These are phyloP conservation scores for Phlebiopsis flavidoalba DNA, from an alignment of 768 basidiomycete genomes.

Conservation along the genomic window DNA sequence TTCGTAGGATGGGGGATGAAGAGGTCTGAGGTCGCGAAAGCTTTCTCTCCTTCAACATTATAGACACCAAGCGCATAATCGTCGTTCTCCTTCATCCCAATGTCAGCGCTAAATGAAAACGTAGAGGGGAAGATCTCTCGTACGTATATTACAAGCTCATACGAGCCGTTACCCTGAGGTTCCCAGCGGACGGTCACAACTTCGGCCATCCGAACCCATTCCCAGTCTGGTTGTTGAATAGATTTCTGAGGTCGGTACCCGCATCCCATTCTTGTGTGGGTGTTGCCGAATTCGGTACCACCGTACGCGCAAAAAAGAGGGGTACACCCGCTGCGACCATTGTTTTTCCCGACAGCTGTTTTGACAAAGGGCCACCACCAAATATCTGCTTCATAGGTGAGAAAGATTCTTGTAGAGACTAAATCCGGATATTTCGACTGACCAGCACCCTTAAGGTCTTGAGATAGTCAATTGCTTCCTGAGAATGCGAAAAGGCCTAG, in stretches of 20 bases:
- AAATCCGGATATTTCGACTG: neutral
- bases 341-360: constrained; percentile 10
- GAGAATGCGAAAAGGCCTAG: constrained; percentile 16
- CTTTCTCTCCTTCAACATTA: constrained; percentile 12
- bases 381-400: constrained; percentile 7
- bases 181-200: constrained; percentile 7
- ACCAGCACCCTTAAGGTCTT: constrained; percentile 10
- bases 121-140: neutral
- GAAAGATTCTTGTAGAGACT: no score
- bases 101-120: neutral
- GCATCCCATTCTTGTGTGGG: neutral
- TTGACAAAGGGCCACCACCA: constrained; percentile 17
- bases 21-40: constrained; percentile 12
- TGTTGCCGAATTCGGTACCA: constrained; percentile 11
- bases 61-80: constrained; percentile 3
- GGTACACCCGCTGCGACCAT: constrained; percentile 11
- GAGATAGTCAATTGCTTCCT: constrained; percentile 12
- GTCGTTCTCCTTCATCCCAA: constrained; percentile 1
- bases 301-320: constrained; percentile 12
- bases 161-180: constrained; percentile 14
- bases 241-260: neutral
- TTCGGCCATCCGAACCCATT: constrained; percentile 9
- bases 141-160: constrained; percentile 12
- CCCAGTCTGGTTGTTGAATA: constrained; percentile 13
- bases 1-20: constrained; percentile 10